Evolutionary conservation across 2,329 filamentous ascomycete genomes (phyloP).

Genomic region (Talaromyces sp.): DNA sequence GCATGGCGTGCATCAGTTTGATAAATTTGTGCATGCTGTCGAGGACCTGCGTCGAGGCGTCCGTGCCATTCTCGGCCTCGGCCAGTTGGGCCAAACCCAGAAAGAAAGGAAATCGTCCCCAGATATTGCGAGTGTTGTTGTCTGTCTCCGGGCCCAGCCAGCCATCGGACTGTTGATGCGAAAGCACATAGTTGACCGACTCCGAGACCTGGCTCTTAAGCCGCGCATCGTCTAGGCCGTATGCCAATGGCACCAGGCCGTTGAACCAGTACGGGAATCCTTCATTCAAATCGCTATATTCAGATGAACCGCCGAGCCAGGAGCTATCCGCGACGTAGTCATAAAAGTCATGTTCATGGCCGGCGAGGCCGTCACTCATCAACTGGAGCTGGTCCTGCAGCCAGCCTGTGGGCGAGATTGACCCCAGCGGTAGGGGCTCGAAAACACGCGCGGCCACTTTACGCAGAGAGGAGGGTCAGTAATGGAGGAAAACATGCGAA

Average conservation of each 20-base stretch:
- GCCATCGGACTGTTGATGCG: constrained; percentile 47
- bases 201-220: constrained; percentile 46
- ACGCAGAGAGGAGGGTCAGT: not conserved
- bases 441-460: constrained; percentile 10
- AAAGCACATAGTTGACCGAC: constrained; percentile 44
- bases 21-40: constrained; percentile 47
- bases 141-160: constrained; percentile 52
- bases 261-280: constrained; percentile 56
- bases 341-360: constrained; percentile 52
- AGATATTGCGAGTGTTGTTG: constrained; percentile 42
- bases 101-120: constrained; percentile 49
- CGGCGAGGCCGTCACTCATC: constrained; percentile 47
- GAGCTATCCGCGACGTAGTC: constrained; percentile 46
- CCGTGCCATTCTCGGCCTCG: constrained; percentile 41
- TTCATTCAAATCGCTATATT: constrained; percentile 52
- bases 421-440: constrained; percentile 39
- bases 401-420: constrained; percentile 48
- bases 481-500: not conserved
- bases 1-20: constrained; percentile 48
- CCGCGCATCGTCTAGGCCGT: constrained; percentile 41
- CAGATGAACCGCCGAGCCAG: constrained; percentile 48
- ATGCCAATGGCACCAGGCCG: constrained; percentile 52
- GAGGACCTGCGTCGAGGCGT: constrained; percentile 40
- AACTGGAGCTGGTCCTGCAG: constrained; percentile 45
- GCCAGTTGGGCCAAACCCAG: constrained; percentile 44